A percentile compares a stretch with the other conserved stretches of the same genome.
Evolutionary conservation across 2,329 filamentous ascomycete species (phyloP).

Genomic region (Cryphonectria radicalis): DNA sequence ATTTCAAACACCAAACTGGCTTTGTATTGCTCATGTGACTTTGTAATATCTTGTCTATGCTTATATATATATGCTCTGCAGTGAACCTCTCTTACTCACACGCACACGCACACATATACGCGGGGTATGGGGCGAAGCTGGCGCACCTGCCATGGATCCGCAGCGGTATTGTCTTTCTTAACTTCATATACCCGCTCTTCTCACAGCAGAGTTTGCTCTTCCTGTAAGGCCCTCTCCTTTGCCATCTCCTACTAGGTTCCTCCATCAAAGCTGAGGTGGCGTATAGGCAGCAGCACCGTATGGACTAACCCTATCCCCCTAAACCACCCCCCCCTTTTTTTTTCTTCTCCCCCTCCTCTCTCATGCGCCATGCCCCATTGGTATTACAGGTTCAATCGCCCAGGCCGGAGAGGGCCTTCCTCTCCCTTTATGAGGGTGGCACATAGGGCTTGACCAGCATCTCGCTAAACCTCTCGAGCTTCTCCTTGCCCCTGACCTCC

Average conservation of each 20-base stretch:
- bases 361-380: no score
- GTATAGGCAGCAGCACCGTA: not conserved
- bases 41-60: not conserved
- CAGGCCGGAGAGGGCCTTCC: not conserved
- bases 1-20: not conserved
- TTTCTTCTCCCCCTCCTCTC: no score
- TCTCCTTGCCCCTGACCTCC: slow-evolving; percentile 94
- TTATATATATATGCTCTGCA: not conserved
- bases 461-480: slow-evolving; percentile 85
- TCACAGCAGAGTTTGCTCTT: not conserved
- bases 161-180: not conserved
- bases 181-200: not conserved
- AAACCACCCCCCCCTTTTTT: no score
- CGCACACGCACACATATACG: not conserved
- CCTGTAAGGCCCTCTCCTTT: not conserved
- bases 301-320: no score
- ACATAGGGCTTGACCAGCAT: slow-evolving; percentile 80
- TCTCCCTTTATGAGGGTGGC: slow-evolving; percentile 53
- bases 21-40: slow-evolving; percentile 5
- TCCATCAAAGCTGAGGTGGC: not conserved
- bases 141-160: not conserved
- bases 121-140: not conserved
- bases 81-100: not conserved
- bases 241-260: not conserved
- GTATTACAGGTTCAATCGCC: not conserved